Evolutionary conservation across 805 yeast species (phyloP).

Genomic region (Suhomyces canberraensis): DNA sequence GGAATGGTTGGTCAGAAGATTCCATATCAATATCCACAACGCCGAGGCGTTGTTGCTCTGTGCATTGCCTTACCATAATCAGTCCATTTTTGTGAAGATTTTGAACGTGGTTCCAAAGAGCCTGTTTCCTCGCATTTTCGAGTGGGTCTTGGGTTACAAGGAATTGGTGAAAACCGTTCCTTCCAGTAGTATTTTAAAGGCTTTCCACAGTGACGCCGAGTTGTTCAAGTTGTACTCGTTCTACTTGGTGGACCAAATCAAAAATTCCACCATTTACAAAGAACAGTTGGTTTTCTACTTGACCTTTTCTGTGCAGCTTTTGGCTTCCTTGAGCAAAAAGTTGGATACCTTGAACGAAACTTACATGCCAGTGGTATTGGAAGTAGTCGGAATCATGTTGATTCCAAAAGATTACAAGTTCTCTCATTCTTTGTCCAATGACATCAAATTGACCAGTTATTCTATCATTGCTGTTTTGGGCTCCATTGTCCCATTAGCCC

Average conservation of each 20-base stretch:
- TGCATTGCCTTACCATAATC: slow-evolving; percentile 75
- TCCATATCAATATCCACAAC: slow-evolving; percentile 77
- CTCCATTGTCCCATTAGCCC: slow-evolving; percentile 60
- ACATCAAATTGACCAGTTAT: slow-evolving; percentile 79
- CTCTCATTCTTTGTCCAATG: slow-evolving; percentile 31
- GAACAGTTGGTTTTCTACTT: slow-evolving; percentile 77
- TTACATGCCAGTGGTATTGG: slow-evolving; percentile 55
- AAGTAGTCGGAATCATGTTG: slow-evolving; percentile 54
- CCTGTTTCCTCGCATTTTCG: slow-evolving; percentile 71
- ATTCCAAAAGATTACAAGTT: slow-evolving; percentile 20
- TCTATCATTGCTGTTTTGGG: slow-evolving; percentile 76
- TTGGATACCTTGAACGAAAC: slow-evolving; percentile 43
- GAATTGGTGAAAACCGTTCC: slow-evolving; percentile 64
- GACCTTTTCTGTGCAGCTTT: slow-evolving; percentile 62
- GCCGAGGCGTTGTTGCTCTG: slow-evolving; percentile 70
- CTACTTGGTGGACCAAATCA: slow-evolving; percentile 48
- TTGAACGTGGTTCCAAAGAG: slow-evolving; percentile 63
- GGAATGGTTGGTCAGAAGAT: slow-evolving; percentile 95
- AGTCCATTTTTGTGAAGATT: slow-evolving; percentile 71
- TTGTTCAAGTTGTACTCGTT: slow-evolving; percentile 65
- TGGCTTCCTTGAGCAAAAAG: slow-evolving; percentile 57
- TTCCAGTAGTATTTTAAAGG: slow-evolving; percentile 63
- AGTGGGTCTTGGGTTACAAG: slow-evolving; percentile 67
- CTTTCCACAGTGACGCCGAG: slow-evolving; percentile 62
- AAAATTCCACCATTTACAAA: slow-evolving; percentile 57